Evolutionary conservation across 805 yeast species (phyloP), one percentile per base, ranked within the genome.

Genomic region (Lipomyces starkeyi): DNA sequence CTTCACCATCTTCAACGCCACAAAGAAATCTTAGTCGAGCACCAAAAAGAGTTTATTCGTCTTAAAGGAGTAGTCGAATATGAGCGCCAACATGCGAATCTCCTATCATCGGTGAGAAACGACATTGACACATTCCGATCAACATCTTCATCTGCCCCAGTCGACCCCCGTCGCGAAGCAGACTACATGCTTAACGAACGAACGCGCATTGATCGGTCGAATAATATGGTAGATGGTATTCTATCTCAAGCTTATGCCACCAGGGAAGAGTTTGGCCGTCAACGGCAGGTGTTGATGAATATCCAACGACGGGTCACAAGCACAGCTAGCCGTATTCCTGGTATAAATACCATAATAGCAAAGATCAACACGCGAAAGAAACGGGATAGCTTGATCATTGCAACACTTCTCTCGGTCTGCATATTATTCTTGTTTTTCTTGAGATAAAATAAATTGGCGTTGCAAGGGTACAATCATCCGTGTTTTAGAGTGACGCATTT

Each of bases 211-310:
- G 91, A 91, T 71, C 83, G 83, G 62, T 87, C 95, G 56, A 88
- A 92, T 76, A 83, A 84, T 56, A 81, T 93, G 62, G 91, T 97
- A 17, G 98, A 95, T 76, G 80, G 89, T 57, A 81, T 95, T 66
- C 83, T 94, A 52, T 85, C 85, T n/a, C 93, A 90, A 76, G 98
- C 97, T 0, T 89, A 86, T 80, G 91, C 90, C 73, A 93, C 98
- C 0, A 83, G 98, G 66, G 98, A 93, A 68, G 96, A 91, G 75
- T 84, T 95, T 63, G 73, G 84, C 58, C 83, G 88, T 59, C 99
- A 95, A 80, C 83, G 94, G 67, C 84, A 83, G 52, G 77, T 85
- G 7, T 81, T 95, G 63, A 82, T 83, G 65, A 85, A 82, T 68
- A 90, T 95, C 4, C 91, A 89, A 70, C 83, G 85, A 65, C 83